Percentiles rank a stretch among this genome's conserved stretches.
phyloP scores from a whole-genome alignment of 2,329 filamentous ascomycete genomes.

The Herpotrichia juniperi region DNA sequence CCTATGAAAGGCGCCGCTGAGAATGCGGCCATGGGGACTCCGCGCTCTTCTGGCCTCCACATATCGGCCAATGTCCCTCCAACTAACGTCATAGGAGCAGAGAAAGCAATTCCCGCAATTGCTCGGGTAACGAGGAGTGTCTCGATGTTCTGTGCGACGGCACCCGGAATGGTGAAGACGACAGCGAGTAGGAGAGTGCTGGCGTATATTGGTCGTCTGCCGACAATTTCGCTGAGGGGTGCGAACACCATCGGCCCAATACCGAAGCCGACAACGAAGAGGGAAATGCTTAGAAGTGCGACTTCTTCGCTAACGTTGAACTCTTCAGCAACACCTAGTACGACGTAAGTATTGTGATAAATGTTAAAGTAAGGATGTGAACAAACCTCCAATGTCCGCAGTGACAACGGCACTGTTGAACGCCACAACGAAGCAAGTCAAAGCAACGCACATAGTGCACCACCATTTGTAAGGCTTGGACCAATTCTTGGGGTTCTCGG shows the following conservation, averaged over 20 bases:
- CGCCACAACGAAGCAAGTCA: slow-evolving; percentile 55
- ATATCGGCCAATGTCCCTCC: slow-evolving; percentile 82
- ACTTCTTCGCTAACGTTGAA: slow-evolving; percentile 77
- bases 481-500: slow-evolving; percentile 87
- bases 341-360: background rate
- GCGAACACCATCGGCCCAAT: slow-evolving; percentile 82
- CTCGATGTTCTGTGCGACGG: slow-evolving; percentile 74
- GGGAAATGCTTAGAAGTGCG: slow-evolving; percentile 71
- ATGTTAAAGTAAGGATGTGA: background rate
- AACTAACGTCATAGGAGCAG: slow-evolving; percentile 84
- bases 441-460: slow-evolving; percentile 81
- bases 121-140: slow-evolving; percentile 78
- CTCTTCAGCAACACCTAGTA: slow-evolving; percentile 58
- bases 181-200: slow-evolving; percentile 73
- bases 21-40: slow-evolving; percentile 87
- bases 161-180: slow-evolving; percentile 81
- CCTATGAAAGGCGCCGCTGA: slow-evolving; percentile 83
- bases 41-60: slow-evolving; percentile 84
- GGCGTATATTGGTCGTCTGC: slow-evolving; percentile 73
- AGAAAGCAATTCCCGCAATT: slow-evolving; percentile 84
- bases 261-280: slow-evolving; percentile 84
- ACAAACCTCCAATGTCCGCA: slow-evolving; percentile 65
- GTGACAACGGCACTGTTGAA: slow-evolving; percentile 76
- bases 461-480: slow-evolving; percentile 76
- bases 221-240: slow-evolving; percentile 76